phyloP scores from a whole-genome alignment of 202 grass and related monocot genomes.

The Musa balbisiana region DNA sequence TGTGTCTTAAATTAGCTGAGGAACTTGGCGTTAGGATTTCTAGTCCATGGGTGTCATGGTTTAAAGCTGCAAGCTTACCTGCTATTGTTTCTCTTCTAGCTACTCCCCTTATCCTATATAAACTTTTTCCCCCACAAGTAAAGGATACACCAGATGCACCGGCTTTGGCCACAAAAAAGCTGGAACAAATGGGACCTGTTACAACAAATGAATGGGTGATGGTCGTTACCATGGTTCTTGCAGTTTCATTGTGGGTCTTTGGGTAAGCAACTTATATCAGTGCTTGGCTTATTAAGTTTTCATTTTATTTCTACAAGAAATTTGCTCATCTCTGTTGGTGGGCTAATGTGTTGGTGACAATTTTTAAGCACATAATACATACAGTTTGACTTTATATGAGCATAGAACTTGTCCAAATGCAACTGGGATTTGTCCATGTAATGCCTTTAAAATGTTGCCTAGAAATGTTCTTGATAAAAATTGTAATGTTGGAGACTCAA shows the following conservation, averaged over 20 bases:
- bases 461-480: background rate
- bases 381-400: too few species aligned
- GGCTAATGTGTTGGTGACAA: background rate
- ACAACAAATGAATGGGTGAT: constrained; percentile 87
- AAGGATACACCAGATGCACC: constrained; percentile 93
- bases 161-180: constrained; percentile 58
- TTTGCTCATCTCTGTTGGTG: background rate
- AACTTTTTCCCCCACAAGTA: constrained; percentile 74
- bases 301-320: background rate
- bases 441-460: background rate
- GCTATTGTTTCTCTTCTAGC: constrained; percentile 61
- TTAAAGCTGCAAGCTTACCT: constrained; percentile 83
- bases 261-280: constrained; percentile 47
- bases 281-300: background rate
- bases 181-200: constrained; percentile 75
- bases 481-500: too few species aligned
- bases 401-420: background rate
- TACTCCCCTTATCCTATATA: constrained; percentile 78
- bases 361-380: too few species aligned
- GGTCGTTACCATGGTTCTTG: constrained; percentile 88
- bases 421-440: background rate
- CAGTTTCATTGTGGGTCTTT: constrained; percentile 70
- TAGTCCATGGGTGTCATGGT: constrained; percentile 90
- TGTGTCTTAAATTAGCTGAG: constrained; percentile 92
- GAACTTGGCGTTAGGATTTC: constrained; percentile 71